Percentiles rank a stretch among this genome's conserved stretches.
These are phyloP conservation scores for Candida neerlandica DNA, from an alignment of 1,139 yeast species.

Conservation along the genomic window DNA sequence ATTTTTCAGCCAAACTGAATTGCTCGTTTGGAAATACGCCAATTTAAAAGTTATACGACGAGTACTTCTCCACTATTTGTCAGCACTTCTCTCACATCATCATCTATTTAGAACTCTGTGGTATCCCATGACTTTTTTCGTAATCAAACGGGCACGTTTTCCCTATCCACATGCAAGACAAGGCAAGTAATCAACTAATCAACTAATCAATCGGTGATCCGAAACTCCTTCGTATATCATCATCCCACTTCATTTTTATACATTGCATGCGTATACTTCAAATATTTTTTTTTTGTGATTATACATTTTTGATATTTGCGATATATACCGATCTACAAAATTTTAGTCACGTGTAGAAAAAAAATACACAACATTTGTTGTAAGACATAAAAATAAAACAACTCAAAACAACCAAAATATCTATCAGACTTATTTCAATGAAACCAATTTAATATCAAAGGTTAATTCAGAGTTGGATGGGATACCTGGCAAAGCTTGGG, in stretches of 20 bases:
- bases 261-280: too few species aligned
- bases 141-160: too few species aligned
- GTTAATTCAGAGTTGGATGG: constrained; percentile 96
- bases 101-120: too few species aligned
- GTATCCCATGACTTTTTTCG: too few species aligned
- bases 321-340: not conserved
- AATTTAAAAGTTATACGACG: not conserved
- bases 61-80: not conserved
- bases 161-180: not conserved
- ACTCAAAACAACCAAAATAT: not conserved
- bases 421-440: constrained; percentile 60
- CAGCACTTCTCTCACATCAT: not conserved
- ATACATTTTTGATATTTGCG: not conserved
- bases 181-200: not conserved
- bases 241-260: too few species aligned
- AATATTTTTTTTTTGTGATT: too few species aligned
- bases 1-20: not conserved
- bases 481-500: constrained; percentile 91
- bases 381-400: not conserved
- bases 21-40: constrained; percentile 1
- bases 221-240: not conserved
- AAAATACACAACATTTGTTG: not conserved
- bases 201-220: not conserved
- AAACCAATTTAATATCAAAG: constrained; percentile 91
- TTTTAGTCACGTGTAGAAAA: not conserved